phyloP scores from a whole-genome alignment of 1,139 yeast genomes.

The Meyerozyma elateridarum region DNA sequence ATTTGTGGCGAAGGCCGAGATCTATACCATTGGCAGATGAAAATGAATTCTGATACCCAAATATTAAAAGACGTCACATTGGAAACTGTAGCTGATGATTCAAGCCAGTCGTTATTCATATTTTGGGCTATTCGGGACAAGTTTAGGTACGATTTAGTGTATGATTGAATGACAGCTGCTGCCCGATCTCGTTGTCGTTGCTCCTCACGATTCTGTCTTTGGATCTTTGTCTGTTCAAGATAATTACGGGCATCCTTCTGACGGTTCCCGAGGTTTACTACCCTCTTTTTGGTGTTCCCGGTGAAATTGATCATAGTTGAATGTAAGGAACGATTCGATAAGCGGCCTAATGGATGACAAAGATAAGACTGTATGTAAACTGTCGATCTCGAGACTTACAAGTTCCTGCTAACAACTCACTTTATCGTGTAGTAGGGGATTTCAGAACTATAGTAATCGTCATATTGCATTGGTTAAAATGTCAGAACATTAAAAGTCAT shows the following conservation, averaged over 20 bases:
- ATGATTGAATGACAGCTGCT: conserved; percentile 46
- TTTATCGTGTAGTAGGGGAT: no score
- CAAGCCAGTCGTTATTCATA: conserved; percentile 10
- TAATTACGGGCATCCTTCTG: conserved; percentile 24
- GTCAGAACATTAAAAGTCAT: background rate
- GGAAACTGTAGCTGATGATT: no score
- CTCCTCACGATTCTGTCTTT: conserved; percentile 62
- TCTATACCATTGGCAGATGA: no score
- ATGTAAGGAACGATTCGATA: background rate
- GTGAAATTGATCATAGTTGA: conserved; percentile 51
- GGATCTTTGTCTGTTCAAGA: conserved; percentile 58
- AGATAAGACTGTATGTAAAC: no score
- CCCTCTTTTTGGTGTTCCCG: conserved; percentile 59
- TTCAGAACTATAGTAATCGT: no score
- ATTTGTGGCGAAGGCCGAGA: no score
- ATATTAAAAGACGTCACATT: no score
- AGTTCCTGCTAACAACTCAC: no score
- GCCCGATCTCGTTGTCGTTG: conserved; percentile 47
- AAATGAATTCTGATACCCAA: no score
- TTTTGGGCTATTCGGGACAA: conserved; percentile 15
- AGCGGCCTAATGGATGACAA: no score
- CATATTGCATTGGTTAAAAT: no score
- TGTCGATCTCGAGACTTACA: no score
- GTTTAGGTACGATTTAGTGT: conserved; percentile 35
- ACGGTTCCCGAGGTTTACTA: conserved; percentile 70